phyloP scores from a whole-genome alignment of 169 alveolate genomes.

The Plasmodium gaboni region DNA sequence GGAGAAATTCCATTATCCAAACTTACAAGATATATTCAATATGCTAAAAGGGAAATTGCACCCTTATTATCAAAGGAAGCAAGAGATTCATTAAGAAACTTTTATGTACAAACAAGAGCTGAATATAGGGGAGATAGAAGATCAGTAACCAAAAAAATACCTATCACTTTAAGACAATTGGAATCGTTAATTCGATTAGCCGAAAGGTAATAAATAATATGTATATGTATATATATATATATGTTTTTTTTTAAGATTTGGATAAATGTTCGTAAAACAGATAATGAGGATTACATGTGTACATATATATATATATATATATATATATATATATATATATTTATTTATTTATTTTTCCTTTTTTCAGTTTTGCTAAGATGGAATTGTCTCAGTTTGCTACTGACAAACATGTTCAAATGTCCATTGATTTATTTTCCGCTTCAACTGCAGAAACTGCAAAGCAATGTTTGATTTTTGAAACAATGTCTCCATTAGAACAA shows the following conservation, averaged over 20 bases:
- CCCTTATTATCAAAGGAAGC: conserved; percentile 98
- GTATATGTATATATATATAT: background rate
- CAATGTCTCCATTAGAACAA: conserved; percentile 89
- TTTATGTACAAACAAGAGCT: conserved; percentile 94
- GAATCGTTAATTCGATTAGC: conserved; percentile 98
- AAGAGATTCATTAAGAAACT: conserved; percentile 94
- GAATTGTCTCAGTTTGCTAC: conserved; percentile 90
- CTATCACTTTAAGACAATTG: conserved; percentile 99
- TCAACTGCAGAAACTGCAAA: conserved; percentile 93
- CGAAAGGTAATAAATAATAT: conserved; percentile 84
- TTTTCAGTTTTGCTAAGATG: conserved; percentile 90
- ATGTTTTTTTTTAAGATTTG: background rate
- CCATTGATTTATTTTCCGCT: conserved; percentile 90
- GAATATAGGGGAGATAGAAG: conserved; percentile 91
- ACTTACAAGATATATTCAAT: conserved; percentile 83
- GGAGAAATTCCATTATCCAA: conserved; percentile 79
- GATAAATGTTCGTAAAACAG: background rate
- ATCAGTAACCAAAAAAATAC: conserved; percentile 90
- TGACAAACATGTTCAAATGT: conserved; percentile 92
- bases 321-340: background rate
- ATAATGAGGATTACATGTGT: background rate
- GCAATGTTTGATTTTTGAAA: conserved; percentile 86
- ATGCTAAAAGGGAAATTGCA: conserved; percentile 86
- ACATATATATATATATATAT: background rate
- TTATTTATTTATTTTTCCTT: conserved; percentile 1